Base-by-base conservation (phyloP, 805 yeast genomes). In the Hanseniaspora hatyaiensis region DNA sequence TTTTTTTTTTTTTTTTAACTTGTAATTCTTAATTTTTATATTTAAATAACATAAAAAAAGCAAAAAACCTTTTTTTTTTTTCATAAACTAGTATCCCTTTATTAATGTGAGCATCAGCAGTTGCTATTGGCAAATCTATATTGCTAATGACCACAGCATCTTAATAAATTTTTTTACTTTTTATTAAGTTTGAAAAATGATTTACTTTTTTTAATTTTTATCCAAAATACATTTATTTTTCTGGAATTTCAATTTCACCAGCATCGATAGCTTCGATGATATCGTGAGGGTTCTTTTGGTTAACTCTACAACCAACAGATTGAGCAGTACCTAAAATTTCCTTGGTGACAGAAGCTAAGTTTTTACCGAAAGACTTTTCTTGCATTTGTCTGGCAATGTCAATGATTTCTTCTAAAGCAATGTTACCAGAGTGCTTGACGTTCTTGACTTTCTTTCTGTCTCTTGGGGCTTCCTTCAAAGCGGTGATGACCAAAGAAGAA, bases 381-480 rank as follows among this genome's bases (percentile, higher is more conserved):
- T 77, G 81, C 97, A 92, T 89, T 68, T 81, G 81, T 75, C 96
- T 88, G 65, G 98, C 97, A 68, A 92, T 83, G 70, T 87, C 95
- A 71, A 77, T 77, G 74, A 92, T 84, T 75, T 89, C 96, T 66
- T 87, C 94, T 65, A 92, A 78, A 65, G 95, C 86, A 66, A 92
- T 79, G 89, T 89, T 92, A 78, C 98, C 98, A 70, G 80, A 80
- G 85, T 92, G 98, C 80, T 88, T 87, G 73, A 92, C 84, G 78
- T 92, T 89, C 92, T 92, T 92, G 70, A 92, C 97, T 94, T 92
- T 92, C 94, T 92, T 92, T 79, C 96, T 82, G 82, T 92, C 98
- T 84, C 98, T 89, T 69, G 96, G 96, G 62, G 98, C 87, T 80
- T 92, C 98, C 80, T 92, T 92, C 69, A 92, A 80, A 62, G 98